A percentile compares a stretch with the other conserved stretches of the same genome.
These are phyloP conservation scores for Chlamydomonas sp. DNA, from an alignment of 139 green algal species.

Conservation along the genomic window DNA sequence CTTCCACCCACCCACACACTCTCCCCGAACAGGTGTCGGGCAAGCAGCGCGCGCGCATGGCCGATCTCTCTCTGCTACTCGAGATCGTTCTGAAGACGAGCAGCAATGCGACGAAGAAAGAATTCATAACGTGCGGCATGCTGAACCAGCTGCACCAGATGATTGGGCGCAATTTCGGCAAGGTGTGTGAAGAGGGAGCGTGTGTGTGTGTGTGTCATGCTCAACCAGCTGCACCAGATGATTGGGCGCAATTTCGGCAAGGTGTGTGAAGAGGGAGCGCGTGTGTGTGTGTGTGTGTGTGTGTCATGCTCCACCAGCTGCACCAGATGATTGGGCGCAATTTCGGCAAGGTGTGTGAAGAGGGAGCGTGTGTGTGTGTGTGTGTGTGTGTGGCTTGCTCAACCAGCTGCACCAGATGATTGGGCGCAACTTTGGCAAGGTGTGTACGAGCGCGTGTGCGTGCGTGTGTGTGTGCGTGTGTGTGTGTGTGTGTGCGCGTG, in stretches of 20 bases:
- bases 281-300: slow-evolving; percentile 19
- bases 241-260: slow-evolving; percentile 17
- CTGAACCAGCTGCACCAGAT: slow-evolving; percentile 73
- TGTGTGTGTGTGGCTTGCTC: neutral
- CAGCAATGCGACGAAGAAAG: slow-evolving; percentile 37
- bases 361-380: neutral
- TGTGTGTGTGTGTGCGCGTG: too few species aligned
- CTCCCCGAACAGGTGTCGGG: slow-evolving; percentile 33
- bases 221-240: neutral
- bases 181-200: neutral
- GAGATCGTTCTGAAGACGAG: slow-evolving; percentile 73
- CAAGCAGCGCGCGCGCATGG: slow-evolving; percentile 70
- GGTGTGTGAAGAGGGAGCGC: slow-evolving; percentile 5
- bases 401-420: slow-evolving; percentile 38
- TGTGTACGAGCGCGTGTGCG: neutral
- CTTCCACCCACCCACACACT: too few species aligned
- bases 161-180: too few species aligned
- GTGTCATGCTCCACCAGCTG: slow-evolving; percentile 74
- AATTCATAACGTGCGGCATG: slow-evolving; percentile 65
- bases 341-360: neutral
- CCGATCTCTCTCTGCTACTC: slow-evolving; percentile 78
- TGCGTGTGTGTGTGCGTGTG: too few species aligned
- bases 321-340: slow-evolving; percentile 34
- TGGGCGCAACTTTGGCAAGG: too few species aligned
- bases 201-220: neutral